phyloP scores from a whole-genome alignment of 2,329 filamentous ascomycete genomes.

The Ilyonectria destructans region DNA sequence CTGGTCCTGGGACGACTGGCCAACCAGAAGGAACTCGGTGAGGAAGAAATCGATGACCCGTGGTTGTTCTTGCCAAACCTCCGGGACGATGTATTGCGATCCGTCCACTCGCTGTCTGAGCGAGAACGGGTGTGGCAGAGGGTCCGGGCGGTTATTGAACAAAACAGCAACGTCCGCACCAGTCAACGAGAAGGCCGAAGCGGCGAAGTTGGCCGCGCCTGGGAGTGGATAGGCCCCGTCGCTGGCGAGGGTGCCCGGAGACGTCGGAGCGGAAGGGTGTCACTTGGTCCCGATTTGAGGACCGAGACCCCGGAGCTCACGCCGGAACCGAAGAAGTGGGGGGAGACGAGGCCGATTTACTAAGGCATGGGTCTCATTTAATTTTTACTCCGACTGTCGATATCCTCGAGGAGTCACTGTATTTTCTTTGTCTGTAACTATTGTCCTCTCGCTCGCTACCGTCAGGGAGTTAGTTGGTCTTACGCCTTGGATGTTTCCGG shows the following conservation, averaged over 20 bases:
- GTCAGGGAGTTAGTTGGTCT: slow-evolving; percentile 23
- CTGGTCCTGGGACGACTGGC: slow-evolving; percentile 88
- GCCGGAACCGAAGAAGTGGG: slow-evolving; percentile 57
- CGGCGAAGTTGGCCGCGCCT: slow-evolving; percentile 77
- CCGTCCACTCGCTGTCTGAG: slow-evolving; percentile 83
- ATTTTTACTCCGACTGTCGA: slow-evolving; percentile 25
- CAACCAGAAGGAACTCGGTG: slow-evolving; percentile 87
- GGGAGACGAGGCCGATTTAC: slow-evolving; percentile 61
- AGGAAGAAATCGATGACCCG: slow-evolving; percentile 77
- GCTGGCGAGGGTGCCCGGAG: slow-evolving; percentile 62
- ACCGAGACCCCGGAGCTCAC: slow-evolving; percentile 53
- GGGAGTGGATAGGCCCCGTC: slow-evolving; percentile 79
- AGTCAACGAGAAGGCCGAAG: slow-evolving; percentile 78
- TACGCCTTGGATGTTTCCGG: slow-evolving; percentile 38
- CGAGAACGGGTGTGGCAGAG: slow-evolving; percentile 88
- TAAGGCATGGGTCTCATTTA: slow-evolving; percentile 44
- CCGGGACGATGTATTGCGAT: slow-evolving; percentile 89
- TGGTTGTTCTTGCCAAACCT: slow-evolving; percentile 92
- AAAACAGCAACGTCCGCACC: slow-evolving; percentile 91
- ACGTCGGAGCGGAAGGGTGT: slow-evolving; percentile 69
- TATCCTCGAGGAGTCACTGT: slow-evolving; percentile 21
- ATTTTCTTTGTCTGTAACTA: slow-evolving; percentile 38
- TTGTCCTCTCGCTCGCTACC: slow-evolving; percentile 20
- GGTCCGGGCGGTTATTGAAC: slow-evolving; percentile 89
- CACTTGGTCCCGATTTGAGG: slow-evolving; percentile 60